phyloP scores from a whole-genome alignment of 805 yeast genomes.

The Zygotorulaspora florentina region DNA sequence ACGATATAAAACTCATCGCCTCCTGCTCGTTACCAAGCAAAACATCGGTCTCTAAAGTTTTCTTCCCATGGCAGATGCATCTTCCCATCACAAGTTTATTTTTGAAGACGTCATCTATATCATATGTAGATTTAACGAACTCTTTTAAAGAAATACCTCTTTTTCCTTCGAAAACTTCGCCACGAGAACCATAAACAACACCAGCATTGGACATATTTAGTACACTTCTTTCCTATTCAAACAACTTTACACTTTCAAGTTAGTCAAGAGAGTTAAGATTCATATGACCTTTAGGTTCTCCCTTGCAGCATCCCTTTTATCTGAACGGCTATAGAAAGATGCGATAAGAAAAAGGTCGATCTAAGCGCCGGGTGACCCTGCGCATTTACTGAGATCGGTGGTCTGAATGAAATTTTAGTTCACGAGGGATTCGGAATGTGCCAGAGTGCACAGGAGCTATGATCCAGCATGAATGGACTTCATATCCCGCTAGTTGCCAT shows the following conservation, averaged over 20 bases:
- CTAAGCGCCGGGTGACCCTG: too few species aligned
- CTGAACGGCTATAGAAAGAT: too few species aligned
- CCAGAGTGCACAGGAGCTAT: too few species aligned
- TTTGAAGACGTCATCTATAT: constrained; percentile 10
- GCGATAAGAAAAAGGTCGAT: too few species aligned
- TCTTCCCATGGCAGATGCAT: constrained; percentile 16
- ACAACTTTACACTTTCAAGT: background rate
- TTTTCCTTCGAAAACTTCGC: constrained; percentile 11
- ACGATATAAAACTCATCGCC: constrained; percentile 9
- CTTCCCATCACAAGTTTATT: constrained; percentile 16
- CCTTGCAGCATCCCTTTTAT: too few species aligned
- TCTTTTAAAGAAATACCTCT: constrained; percentile 7
- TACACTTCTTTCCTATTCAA: background rate
- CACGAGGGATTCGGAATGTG: too few species aligned
- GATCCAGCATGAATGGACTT: too few species aligned
- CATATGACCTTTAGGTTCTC: too few species aligned
- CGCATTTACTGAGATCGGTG: too few species aligned
- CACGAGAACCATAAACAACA: constrained; percentile 13
- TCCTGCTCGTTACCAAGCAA: constrained; percentile 9
- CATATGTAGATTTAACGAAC: constrained; percentile 8
- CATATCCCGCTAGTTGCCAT: too few species aligned
- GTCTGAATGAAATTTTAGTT: too few species aligned
- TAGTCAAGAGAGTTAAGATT: too few species aligned
- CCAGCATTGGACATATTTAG: constrained; percentile 8
- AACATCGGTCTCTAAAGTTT: constrained; percentile 13